These are phyloP conservation scores for Penicillium robsamsonii DNA, from an alignment of 495 filamentous ascomycete species.

Conservation along the genomic window DNA sequence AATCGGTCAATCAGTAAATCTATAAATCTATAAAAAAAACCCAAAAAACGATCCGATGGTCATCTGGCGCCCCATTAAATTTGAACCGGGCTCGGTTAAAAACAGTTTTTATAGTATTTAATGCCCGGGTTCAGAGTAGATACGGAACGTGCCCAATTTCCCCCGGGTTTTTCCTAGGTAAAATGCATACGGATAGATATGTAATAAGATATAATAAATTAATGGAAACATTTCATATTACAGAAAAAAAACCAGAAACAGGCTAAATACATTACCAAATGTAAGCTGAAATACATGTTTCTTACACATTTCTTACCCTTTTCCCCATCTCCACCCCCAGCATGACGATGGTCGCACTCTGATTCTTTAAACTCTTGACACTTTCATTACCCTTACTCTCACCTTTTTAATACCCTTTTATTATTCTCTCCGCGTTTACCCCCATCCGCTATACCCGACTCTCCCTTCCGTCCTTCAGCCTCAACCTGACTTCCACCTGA, in stretches of 20 bases:
- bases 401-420: no score
- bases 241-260: neutral
- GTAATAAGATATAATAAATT: no score
- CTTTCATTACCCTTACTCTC: slow-evolving; percentile 6
- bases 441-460: slow-evolving; percentile 8
- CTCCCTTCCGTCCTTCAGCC: slow-evolving; percentile 14
- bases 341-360: slow-evolving; percentile 32
- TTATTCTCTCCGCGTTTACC: neutral
- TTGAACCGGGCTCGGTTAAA: neutral
- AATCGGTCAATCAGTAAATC: no score
- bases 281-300: slow-evolving; percentile 15
- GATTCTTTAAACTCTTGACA: slow-evolving; percentile 10
- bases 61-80: neutral
- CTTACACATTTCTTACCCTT: slow-evolving; percentile 19
- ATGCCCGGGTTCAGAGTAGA: no score
- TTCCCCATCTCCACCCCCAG: slow-evolving; percentile 33
- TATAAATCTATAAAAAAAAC: neutral
- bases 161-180: neutral
- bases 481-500: slow-evolving; percentile 5
- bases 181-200: no score
- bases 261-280: slow-evolving; percentile 6
- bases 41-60: neutral
- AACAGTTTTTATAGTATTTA: no score
- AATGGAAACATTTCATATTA: no score
- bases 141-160: slow-evolving; percentile 1